phyloP scores from a whole-genome alignment of 306 rosid species.

The Vigna radiata region DNA sequence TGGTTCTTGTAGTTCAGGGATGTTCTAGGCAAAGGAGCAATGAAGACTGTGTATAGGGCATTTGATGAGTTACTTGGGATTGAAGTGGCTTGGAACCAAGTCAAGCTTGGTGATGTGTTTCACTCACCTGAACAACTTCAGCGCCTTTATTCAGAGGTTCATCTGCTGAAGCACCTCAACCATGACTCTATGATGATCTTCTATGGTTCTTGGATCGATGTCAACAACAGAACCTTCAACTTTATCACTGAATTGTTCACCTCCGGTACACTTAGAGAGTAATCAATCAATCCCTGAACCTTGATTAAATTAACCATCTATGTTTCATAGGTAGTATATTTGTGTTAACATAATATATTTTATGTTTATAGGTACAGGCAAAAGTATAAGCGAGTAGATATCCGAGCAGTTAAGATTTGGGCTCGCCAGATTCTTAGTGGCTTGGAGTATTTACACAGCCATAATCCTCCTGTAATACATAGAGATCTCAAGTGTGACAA shows the following conservation, averaged over 20 bases:
- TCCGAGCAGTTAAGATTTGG: slow-evolving; percentile 81
- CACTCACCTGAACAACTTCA: slow-evolving; percentile 78
- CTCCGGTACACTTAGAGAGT: slow-evolving; percentile 95
- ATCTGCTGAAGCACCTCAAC: slow-evolving; percentile 82
- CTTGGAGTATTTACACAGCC: slow-evolving; percentile 69
- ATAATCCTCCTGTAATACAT: slow-evolving; percentile 85
- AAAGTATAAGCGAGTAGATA: slow-evolving; percentile 61
- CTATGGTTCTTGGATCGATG: slow-evolving; percentile 79
- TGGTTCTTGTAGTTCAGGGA: slow-evolving; percentile 65
- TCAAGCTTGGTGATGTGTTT: slow-evolving; percentile 70
- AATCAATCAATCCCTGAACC: slow-evolving; percentile 29
- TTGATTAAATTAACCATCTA: neutral
- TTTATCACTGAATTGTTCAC: slow-evolving; percentile 95
- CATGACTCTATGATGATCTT: slow-evolving; percentile 81
- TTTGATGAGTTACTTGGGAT: slow-evolving; percentile 79
- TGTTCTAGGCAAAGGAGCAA: slow-evolving; percentile 85
- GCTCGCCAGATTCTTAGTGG: slow-evolving; percentile 76
- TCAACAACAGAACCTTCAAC: slow-evolving; percentile 69
- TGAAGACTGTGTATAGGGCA: slow-evolving; percentile 81
- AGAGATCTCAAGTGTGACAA: slow-evolving; percentile 94
- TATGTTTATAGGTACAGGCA: slow-evolving; percentile 63
- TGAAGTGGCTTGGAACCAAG: slow-evolving; percentile 98
- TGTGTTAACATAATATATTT: neutral
- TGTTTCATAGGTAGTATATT: neutral
- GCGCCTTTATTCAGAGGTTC: slow-evolving; percentile 87